phyloP scores from a whole-genome alignment of 2,329 filamentous ascomycete genomes.

The Fusarium lyarnte region DNA sequence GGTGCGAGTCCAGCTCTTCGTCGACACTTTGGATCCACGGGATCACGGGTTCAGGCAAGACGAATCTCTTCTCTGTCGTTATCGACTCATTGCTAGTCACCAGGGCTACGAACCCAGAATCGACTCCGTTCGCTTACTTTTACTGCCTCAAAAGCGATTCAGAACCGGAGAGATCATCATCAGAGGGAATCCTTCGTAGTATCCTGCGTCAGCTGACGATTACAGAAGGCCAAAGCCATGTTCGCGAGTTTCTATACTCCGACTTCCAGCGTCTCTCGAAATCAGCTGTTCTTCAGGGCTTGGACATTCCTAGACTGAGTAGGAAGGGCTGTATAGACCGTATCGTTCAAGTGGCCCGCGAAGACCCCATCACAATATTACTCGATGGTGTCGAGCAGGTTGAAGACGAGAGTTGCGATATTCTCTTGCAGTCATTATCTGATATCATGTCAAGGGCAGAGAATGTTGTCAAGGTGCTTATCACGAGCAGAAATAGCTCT shows the following conservation, averaged over 20 bases:
- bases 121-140: background rate
- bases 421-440: background rate
- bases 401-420: background rate
- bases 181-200: background rate
- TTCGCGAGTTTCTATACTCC: background rate
- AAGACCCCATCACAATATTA: conserved; percentile 12
- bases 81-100: background rate
- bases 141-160: background rate
- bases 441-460: background rate
- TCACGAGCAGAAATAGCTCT: background rate
- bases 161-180: background rate
- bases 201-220: background rate
- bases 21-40: background rate
- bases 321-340: conserved; percentile 5
- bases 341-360: conserved; percentile 3
- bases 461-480: background rate
- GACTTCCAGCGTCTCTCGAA: conserved; percentile 3
- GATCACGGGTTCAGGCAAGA: background rate
- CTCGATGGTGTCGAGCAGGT: background rate
- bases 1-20: background rate
- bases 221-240: background rate
- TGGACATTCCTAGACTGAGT: background rate
- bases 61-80: background rate
- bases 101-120: background rate
- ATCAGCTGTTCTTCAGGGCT: background rate